phyloP scores from a whole-genome alignment of 768 basidiomycete genomes.

The Tephrocybe sp. region DNA sequence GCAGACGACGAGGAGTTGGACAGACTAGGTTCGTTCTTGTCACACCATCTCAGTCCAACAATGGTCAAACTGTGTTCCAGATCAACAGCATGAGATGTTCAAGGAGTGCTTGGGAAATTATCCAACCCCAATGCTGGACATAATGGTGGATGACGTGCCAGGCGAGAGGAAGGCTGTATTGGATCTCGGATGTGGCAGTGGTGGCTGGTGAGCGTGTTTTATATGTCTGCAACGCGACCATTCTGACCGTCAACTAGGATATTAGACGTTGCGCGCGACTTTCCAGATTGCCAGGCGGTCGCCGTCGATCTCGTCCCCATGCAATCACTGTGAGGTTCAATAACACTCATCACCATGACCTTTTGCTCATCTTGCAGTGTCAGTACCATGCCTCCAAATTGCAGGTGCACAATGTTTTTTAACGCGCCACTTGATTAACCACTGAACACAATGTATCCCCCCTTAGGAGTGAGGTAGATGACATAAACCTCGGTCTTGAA shows the following conservation, averaged over 20 bases:
- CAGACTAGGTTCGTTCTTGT: slow-evolving; percentile 53
- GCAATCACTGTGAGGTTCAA: slow-evolving; percentile 59
- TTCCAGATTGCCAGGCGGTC: slow-evolving; percentile 65
- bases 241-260: slow-evolving; percentile 49
- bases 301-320: slow-evolving; percentile 83
- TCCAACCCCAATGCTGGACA: slow-evolving; percentile 51
- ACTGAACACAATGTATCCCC: slow-evolving; percentile 7
- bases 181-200: slow-evolving; percentile 81
- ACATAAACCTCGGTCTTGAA: slow-evolving; percentile 81
- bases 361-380: slow-evolving; percentile 15
- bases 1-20: slow-evolving; percentile 78
- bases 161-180: slow-evolving; percentile 63
- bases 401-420: slow-evolving; percentile 47
- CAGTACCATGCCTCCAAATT: slow-evolving; percentile 69
- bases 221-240: slow-evolving; percentile 1
- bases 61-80: slow-evolving; percentile 33
- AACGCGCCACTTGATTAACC: slow-evolving; percentile 1
- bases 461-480: slow-evolving; percentile 76
- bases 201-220: slow-evolving; percentile 56
- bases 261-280: slow-evolving; percentile 70
- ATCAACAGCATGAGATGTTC: slow-evolving; percentile 68
- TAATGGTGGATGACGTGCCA: slow-evolving; percentile 59
- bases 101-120: slow-evolving; percentile 68
- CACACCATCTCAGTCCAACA: background rate
- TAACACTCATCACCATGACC: slow-evolving; percentile 12